phyloP scores from a whole-genome alignment of 176 grass and related monocot species.

The Carex scoparia region DNA sequence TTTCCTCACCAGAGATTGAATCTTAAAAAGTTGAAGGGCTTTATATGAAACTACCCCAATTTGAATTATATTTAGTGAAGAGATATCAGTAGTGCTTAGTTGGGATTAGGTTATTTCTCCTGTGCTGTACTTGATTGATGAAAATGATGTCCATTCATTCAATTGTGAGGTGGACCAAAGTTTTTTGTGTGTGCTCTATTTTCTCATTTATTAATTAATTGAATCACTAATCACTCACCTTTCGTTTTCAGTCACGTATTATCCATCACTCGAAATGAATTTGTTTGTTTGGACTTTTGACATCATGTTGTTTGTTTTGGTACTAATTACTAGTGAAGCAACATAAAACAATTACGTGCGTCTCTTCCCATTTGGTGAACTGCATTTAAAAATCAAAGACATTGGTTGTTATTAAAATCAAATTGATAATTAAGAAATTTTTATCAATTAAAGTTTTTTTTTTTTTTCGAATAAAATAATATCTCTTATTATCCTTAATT shows the following conservation, averaged over 20 bases:
- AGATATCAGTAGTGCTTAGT: background rate
- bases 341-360: background rate
- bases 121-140: conserved; percentile 18
- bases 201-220: conserved; percentile 13
- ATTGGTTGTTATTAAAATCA: background rate
- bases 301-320: background rate
- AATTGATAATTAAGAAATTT: background rate
- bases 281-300: background rate
- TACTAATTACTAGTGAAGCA: background rate
- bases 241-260: conserved; percentile 6
- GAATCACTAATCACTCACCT: conserved; percentile 4
- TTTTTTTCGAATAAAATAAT: no score
- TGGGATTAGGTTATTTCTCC: conserved; percentile 14
- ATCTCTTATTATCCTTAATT: no score
- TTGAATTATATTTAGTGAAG: conserved; percentile 5
- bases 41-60: background rate
- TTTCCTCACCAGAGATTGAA: background rate
- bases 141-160: conserved; percentile 17
- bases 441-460: background rate
- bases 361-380: background rate
- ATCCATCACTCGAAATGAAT: conserved; percentile 7
- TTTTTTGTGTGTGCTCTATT: background rate
- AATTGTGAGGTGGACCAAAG: background rate
- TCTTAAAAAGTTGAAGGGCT: background rate
- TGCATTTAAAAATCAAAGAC: background rate